Percentiles rank a stretch among this genome's conserved stretches.
Conservation (phyloP, 2,329 filamentous ascomycete species). For the Rachicladosporium sp. region DNA sequence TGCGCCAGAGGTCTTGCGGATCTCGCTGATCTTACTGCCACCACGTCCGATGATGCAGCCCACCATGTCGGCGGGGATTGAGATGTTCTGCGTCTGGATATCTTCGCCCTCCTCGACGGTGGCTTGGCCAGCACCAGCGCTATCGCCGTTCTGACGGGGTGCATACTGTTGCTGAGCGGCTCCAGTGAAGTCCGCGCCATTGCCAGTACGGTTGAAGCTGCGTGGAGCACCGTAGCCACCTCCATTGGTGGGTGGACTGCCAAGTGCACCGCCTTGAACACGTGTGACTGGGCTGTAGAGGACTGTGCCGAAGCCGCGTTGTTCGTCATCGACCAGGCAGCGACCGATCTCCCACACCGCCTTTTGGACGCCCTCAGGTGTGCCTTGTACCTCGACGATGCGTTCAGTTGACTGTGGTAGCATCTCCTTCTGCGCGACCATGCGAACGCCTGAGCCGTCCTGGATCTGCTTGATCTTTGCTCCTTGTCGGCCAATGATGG, state of each 20-base stretch:
- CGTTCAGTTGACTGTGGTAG: constrained; percentile 96
- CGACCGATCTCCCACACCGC: constrained; percentile 98
- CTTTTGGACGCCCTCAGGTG: constrained; percentile 86
- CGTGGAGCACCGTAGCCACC: constrained; percentile 40
- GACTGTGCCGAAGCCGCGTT: constrained; percentile 90
- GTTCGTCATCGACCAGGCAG: constrained; percentile 94
- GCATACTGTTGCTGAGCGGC: constrained; percentile 55
- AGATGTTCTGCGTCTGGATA: constrained; percentile 98
- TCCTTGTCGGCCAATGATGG: constrained; percentile 91
- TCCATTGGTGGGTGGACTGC: constrained; percentile 39
- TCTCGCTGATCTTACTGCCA: constrained; percentile 97
- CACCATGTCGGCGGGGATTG: constrained; percentile 98
- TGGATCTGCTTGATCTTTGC: constrained; percentile 99
- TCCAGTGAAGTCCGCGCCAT: constrained; percentile 95
- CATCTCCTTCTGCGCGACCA: constrained; percentile 99
- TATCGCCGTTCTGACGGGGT: constrained; percentile 58
- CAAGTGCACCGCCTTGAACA: constrained; percentile 53
- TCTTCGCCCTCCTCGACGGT: constrained; percentile 95
- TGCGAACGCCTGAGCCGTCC: constrained; percentile 88
- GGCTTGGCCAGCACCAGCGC: constrained; percentile 66
- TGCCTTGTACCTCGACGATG: constrained; percentile 92
- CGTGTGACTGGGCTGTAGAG: constrained; percentile 94
- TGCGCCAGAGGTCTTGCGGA: constrained; percentile 89
- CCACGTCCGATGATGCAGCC: constrained; percentile 95
- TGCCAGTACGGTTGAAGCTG: constrained; percentile 82